These are phyloP conservation scores for Sarcodon aspratus DNA, from an alignment of 768 basidiomycete genomes.

Conservation along the genomic window DNA sequence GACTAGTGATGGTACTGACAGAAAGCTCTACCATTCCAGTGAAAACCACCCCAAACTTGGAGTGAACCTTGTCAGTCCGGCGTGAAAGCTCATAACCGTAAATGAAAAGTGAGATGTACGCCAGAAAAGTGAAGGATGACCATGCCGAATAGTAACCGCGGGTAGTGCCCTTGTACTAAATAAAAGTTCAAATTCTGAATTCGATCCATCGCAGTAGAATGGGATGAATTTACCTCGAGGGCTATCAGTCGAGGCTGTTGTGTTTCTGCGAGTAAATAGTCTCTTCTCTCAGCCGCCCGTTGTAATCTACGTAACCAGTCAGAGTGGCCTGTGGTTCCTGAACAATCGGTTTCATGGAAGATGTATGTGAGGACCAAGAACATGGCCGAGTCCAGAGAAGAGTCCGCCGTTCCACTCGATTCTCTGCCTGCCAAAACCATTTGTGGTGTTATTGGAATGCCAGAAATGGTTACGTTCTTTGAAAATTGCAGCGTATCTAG, in stretches of 20 bases:
- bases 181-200: slow-evolving; percentile 11
- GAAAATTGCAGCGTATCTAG: slow-evolving; percentile 43
- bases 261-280: slow-evolving; percentile 25
- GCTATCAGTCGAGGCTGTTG: slow-evolving; percentile 34
- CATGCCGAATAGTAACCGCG: slow-evolving; percentile 43
- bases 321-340: slow-evolving; percentile 47
- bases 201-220: not conserved
- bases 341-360: slow-evolving; percentile 67
- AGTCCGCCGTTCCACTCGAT: slow-evolving; percentile 34
- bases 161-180: slow-evolving; percentile 36
- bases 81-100: slow-evolving; percentile 72
- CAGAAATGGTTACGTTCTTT: slow-evolving; percentile 46
- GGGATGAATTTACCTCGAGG: slow-evolving; percentile 24
- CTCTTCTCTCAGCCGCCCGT: slow-evolving; percentile 24
- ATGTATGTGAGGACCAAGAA: slow-evolving; percentile 77
- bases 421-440: slow-evolving; percentile 74
- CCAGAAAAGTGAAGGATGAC: slow-evolving; percentile 61
- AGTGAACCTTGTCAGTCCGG: slow-evolving; percentile 78
- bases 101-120: slow-evolving; percentile 64
- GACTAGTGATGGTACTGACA: slow-evolving; percentile 87
- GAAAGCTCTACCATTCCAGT: slow-evolving; percentile 88
- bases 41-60: slow-evolving; percentile 81
- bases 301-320: slow-evolving; percentile 51
- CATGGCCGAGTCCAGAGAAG: slow-evolving; percentile 46
- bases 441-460: slow-evolving; percentile 52